Conservation (phyloP, 352 stramenopile genomes). For the Phytophthora vignae region DNA sequence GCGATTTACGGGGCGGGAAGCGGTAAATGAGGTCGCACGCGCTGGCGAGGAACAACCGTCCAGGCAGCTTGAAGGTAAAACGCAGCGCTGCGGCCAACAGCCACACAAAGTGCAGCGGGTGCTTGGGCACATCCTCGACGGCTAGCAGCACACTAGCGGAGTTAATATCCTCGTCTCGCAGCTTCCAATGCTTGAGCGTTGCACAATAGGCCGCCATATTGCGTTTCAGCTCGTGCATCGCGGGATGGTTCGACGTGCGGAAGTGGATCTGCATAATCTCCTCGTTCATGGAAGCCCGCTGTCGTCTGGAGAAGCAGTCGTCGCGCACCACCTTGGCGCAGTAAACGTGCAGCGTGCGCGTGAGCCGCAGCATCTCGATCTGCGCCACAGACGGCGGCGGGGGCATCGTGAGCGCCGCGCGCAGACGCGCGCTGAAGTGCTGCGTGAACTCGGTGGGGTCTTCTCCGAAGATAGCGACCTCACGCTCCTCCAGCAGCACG, state of each 20-base stretch:
- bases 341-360: slow-evolving; percentile 75
- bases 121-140: slow-evolving; percentile 50
- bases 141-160: slow-evolving; percentile 51
- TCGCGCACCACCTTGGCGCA: slow-evolving; percentile 72
- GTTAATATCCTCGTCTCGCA: slow-evolving; percentile 79
- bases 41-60: slow-evolving; percentile 53
- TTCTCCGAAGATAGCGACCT: slow-evolving; percentile 66
- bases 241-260: slow-evolving; percentile 72
- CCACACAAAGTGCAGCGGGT: slow-evolving; percentile 55
- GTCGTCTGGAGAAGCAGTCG: slow-evolving; percentile 74
- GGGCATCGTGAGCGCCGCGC: slow-evolving; percentile 66
- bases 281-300: slow-evolving; percentile 84
- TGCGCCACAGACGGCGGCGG: slow-evolving; percentile 62
- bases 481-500: slow-evolving; percentile 64
- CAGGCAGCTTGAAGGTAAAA: slow-evolving; percentile 51
- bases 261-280: slow-evolving; percentile 85
- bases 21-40: slow-evolving; percentile 67
- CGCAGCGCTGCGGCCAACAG: slow-evolving; percentile 50
- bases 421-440: slow-evolving; percentile 63
- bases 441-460: slow-evolving; percentile 73
- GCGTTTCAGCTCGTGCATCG: slow-evolving; percentile 73
- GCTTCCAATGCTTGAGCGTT: slow-evolving; percentile 66
- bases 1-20: slow-evolving; percentile 34
- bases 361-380: slow-evolving; percentile 72
- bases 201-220: slow-evolving; percentile 71